Percentiles rank a stretch among this genome's conserved stretches.
Evolutionary conservation across 2,329 filamentous ascomycete species (phyloP).

Genomic region (Aspergillus udagawae): DNA sequence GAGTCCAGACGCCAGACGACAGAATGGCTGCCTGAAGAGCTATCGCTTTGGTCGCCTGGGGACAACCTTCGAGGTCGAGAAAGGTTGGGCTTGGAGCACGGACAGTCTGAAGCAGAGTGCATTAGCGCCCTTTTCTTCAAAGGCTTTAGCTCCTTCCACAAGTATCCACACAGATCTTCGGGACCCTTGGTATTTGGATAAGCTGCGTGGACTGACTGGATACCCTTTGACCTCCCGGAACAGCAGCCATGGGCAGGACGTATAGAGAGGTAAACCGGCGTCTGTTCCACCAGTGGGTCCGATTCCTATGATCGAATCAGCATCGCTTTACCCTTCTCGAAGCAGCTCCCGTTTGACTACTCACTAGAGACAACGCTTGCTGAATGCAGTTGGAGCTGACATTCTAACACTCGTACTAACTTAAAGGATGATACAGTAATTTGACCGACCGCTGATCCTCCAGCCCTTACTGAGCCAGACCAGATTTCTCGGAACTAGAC

Average conservation of each 20-base stretch:
- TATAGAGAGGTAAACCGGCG: background rate
- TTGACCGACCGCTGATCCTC: slow-evolving; percentile 1
- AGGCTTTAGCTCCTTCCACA: background rate
- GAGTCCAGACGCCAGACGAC: background rate
- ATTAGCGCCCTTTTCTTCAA: background rate
- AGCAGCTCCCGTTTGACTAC: background rate
- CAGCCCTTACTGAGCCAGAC: background rate
- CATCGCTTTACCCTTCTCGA: slow-evolving; percentile 3
- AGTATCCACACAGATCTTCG: background rate
- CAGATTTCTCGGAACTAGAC: background rate
- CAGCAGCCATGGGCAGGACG: background rate
- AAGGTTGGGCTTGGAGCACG: background rate
- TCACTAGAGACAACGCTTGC: too few relatives aligned
- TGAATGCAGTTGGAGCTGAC: background rate
- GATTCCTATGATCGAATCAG: slow-evolving; percentile 6
- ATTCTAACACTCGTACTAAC: background rate
- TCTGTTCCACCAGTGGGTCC: slow-evolving; percentile 13
- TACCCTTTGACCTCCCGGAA: background rate
- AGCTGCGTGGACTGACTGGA: background rate
- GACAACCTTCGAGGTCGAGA: too few relatives aligned
- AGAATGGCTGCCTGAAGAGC: background rate
- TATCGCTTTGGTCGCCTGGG: background rate
- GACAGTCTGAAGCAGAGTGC: background rate
- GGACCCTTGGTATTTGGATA: background rate
- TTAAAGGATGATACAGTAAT: background rate